Percentiles rank a stretch among this genome's conserved stretches.
These are phyloP conservation scores for Cladophialophora chaetospira DNA, from an alignment of 2,329 filamentous ascomycete genomes.

Conservation along the genomic window DNA sequence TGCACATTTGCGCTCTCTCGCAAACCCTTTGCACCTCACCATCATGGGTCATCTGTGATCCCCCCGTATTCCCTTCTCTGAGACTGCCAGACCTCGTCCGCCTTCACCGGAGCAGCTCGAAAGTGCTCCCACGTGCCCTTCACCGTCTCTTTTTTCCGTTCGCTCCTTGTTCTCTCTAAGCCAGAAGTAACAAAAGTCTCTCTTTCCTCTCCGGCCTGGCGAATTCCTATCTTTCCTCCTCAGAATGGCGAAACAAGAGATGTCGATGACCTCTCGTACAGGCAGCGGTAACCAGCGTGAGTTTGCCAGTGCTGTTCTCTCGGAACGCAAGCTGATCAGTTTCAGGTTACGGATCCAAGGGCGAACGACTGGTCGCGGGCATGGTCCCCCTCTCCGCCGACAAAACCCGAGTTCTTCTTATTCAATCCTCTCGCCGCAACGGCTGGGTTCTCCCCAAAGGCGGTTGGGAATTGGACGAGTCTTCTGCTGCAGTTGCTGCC, in stretches of 20 bases:
- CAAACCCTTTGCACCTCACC: constrained; percentile 17
- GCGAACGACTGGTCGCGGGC: constrained; percentile 92
- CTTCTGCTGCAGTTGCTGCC: constrained; percentile 78
- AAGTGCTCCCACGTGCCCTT: constrained; percentile 27
- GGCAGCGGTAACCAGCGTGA: constrained; percentile 54
- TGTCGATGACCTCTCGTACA: constrained; percentile 49
- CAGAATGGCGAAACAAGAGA: constrained; percentile 26
- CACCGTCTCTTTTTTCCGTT: constrained; percentile 25
- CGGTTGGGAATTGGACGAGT: constrained; percentile 95
- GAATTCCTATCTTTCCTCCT: neutral
- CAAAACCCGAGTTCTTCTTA: constrained; percentile 85
- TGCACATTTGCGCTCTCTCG: constrained; percentile 20
- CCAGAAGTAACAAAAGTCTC: constrained; percentile 6
- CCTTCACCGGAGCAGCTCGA: constrained; percentile 28
- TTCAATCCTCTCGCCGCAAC: constrained; percentile 86
- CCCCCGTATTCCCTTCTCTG: constrained; percentile 18
- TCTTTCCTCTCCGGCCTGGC: constrained; percentile 5
- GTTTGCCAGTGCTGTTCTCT: constrained; percentile 32
- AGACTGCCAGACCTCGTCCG: constrained; percentile 24
- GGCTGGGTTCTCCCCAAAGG: constrained; percentile 98
- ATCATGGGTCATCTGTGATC: constrained; percentile 37
- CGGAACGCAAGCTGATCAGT: constrained; percentile 12
- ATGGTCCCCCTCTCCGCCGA: constrained; percentile 86
- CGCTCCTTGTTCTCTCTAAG: constrained; percentile 11
- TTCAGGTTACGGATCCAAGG: constrained; percentile 84